Conservation (phyloP, 345 rosid genomes). For the Salix brachista region DNA sequence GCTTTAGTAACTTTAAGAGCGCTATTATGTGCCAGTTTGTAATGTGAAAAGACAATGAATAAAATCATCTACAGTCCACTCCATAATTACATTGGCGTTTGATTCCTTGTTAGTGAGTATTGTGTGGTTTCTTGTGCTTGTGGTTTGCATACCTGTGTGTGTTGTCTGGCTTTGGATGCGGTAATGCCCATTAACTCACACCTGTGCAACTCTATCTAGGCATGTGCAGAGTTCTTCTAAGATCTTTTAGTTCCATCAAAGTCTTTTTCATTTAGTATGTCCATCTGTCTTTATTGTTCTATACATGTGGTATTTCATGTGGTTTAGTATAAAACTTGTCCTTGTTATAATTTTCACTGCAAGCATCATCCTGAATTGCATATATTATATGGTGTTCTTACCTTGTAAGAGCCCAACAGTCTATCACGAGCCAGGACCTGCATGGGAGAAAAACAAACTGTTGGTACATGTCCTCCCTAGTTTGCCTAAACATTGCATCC, state of each 20-base stretch:
- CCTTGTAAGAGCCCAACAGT: conserved; percentile 90
- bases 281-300: too few species aligned
- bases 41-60: neutral
- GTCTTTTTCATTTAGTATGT: neutral
- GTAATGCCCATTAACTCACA: too few species aligned
- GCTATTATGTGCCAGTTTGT: neutral
- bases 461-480: neutral
- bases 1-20: neutral
- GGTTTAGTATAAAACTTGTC: conserved; percentile 1
- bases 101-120: conserved; percentile 5
- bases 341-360: neutral
- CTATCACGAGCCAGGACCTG: conserved; percentile 96
- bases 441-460: conserved; percentile 1
- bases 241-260: neutral
- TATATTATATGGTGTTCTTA: conserved; percentile 16
- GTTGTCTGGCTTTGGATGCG: too few species aligned
- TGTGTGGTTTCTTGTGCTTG: neutral
- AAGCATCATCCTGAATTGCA: neutral
- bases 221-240: neutral
- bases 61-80: neutral
- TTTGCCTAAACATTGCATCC: neutral
- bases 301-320: neutral
- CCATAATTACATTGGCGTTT: neutral
- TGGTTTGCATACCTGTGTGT: neutral
- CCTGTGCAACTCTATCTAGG: neutral